A percentile compares a stretch with the other conserved stretches of the same genome.
phyloP scores from a whole-genome alignment of 441 rosid genomes.

The Kokia cookei region DNA sequence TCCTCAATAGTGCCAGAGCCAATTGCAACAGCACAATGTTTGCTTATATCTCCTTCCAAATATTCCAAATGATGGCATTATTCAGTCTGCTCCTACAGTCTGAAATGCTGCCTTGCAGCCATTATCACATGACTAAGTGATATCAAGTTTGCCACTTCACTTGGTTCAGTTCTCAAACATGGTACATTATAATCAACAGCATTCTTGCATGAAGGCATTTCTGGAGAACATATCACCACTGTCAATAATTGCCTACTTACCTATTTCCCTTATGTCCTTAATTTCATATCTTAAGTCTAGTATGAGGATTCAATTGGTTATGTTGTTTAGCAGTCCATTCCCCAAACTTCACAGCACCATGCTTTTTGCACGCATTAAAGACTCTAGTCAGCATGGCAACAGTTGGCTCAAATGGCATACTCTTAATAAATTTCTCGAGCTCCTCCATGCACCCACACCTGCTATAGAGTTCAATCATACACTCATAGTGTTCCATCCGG shows the following conservation, averaged over 20 bases:
- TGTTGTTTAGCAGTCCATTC: conserved; percentile 57
- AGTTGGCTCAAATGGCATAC: conserved; percentile 66
- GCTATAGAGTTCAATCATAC: conserved; percentile 25
- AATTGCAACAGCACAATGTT: neutral
- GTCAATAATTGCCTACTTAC: neutral
- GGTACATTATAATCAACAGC: neutral
- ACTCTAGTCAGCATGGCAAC: conserved; percentile 45
- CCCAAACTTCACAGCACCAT: conserved; percentile 35
- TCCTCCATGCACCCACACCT: conserved; percentile 36
- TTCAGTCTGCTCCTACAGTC: neutral
- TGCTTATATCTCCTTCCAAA: neutral
- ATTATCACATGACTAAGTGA: neutral
- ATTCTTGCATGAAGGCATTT: neutral
- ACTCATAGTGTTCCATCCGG: conserved; percentile 68
- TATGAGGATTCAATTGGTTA: conserved; percentile 17
- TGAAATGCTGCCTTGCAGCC: neutral
- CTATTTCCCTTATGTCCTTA: neutral
- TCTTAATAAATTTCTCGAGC: conserved; percentile 55
- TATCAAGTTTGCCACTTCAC: neutral
- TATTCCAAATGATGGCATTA: neutral
- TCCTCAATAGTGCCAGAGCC: neutral
- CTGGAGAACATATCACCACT: neutral
- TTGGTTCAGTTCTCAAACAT: neutral
- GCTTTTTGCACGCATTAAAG: conserved; percentile 37
- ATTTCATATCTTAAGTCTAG: conserved; percentile 9